A percentile compares a stretch with the other conserved stretches of the same genome.
These are phyloP conservation scores for Cymbopogon flexuosus DNA, from an alignment of 202 grass and related monocot genomes.

Conservation along the genomic window DNA sequence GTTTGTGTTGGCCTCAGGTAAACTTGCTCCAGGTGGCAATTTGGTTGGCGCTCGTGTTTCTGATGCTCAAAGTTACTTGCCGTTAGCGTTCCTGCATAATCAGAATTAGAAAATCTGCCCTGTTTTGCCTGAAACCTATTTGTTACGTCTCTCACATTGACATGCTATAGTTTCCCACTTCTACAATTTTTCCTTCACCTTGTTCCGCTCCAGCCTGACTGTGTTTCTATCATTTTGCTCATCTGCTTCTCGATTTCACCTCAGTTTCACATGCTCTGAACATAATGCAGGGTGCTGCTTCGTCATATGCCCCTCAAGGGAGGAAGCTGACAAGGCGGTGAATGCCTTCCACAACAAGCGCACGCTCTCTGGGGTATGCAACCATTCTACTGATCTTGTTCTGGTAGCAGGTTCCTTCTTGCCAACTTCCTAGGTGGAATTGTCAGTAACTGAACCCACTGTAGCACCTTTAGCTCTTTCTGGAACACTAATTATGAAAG, in stretches of 20 bases:
- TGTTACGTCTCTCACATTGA: not conserved
- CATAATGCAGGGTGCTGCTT: conserved; percentile 84
- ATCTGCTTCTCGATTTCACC: conserved; percentile 3
- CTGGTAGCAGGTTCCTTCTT: not conserved
- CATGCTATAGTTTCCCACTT: not conserved
- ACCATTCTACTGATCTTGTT: conserved; percentile 3
- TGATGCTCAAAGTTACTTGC: no score
- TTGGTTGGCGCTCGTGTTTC: not conserved
- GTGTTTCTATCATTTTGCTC: not conserved
- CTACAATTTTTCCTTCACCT: not conserved
- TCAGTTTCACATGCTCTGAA: conserved; percentile 16
- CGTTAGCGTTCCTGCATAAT: not conserved
- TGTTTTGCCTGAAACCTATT: not conserved
- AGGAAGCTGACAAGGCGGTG: conserved; percentile 88
- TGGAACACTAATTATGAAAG: not conserved
- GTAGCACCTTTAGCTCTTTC: conserved; percentile 18
- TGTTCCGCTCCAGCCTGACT: not conserved
- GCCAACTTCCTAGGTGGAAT: conserved; percentile 10
- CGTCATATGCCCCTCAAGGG: conserved; percentile 82
- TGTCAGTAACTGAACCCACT: conserved; percentile 5
- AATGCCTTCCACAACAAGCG: conserved; percentile 87
- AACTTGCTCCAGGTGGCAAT: not conserved
- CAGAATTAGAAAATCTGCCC: not conserved
- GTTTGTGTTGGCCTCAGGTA: not conserved
- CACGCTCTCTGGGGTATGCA: conserved; percentile 78